Conservation (phyloP, 2,329 filamentous ascomycete genomes). For the Colletotrichum higginsianum region DNA sequence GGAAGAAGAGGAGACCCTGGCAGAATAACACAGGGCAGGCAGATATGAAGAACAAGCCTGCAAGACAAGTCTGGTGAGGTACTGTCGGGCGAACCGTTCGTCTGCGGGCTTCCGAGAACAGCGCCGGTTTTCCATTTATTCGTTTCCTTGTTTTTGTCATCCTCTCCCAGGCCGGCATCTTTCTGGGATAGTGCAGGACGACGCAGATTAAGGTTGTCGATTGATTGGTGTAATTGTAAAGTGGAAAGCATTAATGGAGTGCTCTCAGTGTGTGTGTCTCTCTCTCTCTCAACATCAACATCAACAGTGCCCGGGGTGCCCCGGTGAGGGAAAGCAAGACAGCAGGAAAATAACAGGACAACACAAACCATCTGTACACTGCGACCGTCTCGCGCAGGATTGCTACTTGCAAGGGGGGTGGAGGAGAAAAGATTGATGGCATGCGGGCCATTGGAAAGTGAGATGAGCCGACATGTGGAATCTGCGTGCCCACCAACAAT, state of each 20-base stretch:
- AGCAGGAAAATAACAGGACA: not conserved
- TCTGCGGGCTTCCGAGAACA: not conserved
- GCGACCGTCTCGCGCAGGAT: not conserved
- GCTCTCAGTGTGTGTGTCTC: no score
- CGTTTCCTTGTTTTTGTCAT: no score
- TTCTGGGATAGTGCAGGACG: not conserved
- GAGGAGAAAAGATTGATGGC: not conserved
- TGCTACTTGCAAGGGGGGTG: conserved; percentile 4
- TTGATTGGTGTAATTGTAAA: not conserved
- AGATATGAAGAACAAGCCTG: not conserved
- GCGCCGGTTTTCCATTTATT: not conserved
- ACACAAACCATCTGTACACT: no score
- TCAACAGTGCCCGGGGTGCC: not conserved
- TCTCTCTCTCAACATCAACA: no score
- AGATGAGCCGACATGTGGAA: conserved; percentile 17
- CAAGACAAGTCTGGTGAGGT: not conserved
- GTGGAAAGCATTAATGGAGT: not conserved
- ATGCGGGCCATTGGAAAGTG: conserved; percentile 15
- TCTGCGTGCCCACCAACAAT: not conserved
- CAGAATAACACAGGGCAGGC: not conserved
- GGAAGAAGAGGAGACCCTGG: not conserved
- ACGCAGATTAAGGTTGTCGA: not conserved
- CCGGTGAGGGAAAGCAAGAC: not conserved
- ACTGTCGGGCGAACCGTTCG: not conserved
- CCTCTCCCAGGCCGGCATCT: no score